Conservation (phyloP, 78 protist species). For the Pelomyxa schiedti region DNA sequence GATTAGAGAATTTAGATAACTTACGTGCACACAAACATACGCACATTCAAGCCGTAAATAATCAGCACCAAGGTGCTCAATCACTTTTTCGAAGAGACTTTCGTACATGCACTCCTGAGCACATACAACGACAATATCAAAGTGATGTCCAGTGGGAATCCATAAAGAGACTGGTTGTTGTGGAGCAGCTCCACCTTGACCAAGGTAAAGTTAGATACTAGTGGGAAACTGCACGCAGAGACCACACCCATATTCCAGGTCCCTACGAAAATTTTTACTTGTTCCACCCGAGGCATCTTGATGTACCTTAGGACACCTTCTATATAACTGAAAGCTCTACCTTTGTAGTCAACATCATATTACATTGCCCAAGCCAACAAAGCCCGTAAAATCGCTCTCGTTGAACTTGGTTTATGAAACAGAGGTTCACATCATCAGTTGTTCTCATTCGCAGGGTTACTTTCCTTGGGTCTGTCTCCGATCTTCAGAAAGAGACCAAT, state of each 20-base stretch:
- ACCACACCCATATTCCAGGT: not conserved
- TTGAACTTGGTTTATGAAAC: too few relatives aligned
- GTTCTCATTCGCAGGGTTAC: too few relatives aligned
- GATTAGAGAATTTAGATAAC: too few relatives aligned
- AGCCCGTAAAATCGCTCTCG: not conserved
- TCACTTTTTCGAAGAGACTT: not conserved
- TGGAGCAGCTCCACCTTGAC: too few relatives aligned
- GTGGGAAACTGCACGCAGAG: not conserved
- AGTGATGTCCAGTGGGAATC: too few relatives aligned
- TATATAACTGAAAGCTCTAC: too few relatives aligned
- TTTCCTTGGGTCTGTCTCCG: too few relatives aligned
- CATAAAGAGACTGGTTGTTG: too few relatives aligned
- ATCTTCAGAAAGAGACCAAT: too few relatives aligned
- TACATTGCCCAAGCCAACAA: not conserved
- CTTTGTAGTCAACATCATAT: not conserved
- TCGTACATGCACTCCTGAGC: not conserved
- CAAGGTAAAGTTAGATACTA: not conserved
- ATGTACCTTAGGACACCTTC: too few relatives aligned
- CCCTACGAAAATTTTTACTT: not conserved
- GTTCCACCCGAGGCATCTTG: not conserved
- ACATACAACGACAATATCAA: not conserved
- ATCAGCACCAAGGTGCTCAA: not conserved
- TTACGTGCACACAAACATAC: too few relatives aligned
- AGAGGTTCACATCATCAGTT: too few relatives aligned
- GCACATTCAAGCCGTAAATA: not conserved